A percentile compares a stretch with the other conserved stretches of the same genome.
phyloP scores from a whole-genome alignment of 352 stramenopile species.

The Phytophthora syringae region DNA sequence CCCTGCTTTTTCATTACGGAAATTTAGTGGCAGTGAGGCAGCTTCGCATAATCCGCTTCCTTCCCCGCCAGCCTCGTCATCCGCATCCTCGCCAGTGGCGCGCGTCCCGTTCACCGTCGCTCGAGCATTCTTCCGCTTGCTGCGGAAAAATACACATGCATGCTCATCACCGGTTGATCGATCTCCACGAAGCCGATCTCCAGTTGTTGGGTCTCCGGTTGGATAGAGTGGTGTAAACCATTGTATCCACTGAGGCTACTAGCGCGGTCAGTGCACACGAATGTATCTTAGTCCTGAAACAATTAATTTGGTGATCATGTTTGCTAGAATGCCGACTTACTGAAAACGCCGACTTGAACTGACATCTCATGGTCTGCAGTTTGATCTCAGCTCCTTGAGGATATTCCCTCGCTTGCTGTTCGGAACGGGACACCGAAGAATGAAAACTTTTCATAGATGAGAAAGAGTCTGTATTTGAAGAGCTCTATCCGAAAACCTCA shows the following conservation, averaged over 20 bases:
- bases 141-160: conserved; percentile 50
- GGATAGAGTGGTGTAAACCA: conserved; percentile 8
- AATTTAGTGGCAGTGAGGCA: conserved; percentile 18
- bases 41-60: conserved; percentile 24
- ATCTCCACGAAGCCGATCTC: neutral
- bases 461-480: no score
- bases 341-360: no score
- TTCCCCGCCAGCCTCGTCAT: conserved; percentile 31
- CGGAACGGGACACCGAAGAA: no score
- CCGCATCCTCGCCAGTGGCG: conserved; percentile 31
- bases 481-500: no score
- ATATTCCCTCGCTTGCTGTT: no score
- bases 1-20: conserved; percentile 33
- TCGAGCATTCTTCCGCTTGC: conserved; percentile 70
- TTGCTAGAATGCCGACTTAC: no score
- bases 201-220: conserved; percentile 11
- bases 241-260: conserved; percentile 29
- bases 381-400: no score
- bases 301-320: neutral
- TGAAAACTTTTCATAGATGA: no score
- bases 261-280: no score
- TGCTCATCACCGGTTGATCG: conserved; percentile 13
- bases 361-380: no score
- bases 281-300: conserved; percentile 27
- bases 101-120: conserved; percentile 70